Base-by-base conservation (phyloP, 2,329 filamentous ascomycete species). In the Cladosporium austrohemisphaericum region DNA sequence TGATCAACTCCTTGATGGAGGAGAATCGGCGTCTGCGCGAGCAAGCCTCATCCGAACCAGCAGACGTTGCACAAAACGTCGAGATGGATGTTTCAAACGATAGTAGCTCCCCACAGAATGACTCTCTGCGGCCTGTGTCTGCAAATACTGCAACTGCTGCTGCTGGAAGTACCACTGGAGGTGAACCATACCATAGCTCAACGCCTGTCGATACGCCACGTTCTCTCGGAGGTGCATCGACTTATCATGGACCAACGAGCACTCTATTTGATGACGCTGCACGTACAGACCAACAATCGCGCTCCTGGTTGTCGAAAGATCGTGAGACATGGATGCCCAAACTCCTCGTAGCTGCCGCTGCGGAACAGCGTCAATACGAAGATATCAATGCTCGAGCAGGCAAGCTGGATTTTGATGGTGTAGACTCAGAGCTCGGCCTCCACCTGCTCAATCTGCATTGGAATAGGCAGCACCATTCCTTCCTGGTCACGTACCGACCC, bases 331-430 rank as follows among this genome's bases (percentile, higher is more conserved):
- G 71, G 68, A 65, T 75, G 44, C 44, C 44, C 3, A 47, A 31
- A 31, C 22, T 47, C 2, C 33, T 47, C 5, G 68, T 77, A 41
- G 74, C 71, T 13, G 73, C 76, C 55, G 72, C 74, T 25, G 69
- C 71, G 1, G 67, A 69, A 44, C 72, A 76, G 55, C 64, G 75
- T 55, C 77, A 80, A 50, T 61, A 78, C 8, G 77, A 80, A 49
- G 65, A 68, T 0, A 62, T 78, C 48, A 73, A 79, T 52, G 67
- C 72, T 32, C 62, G 67, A 4, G 61, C 68, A 13, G 70, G 68
- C 1, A 71, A 71, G 46, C 67, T 79, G 3, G 76, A 81, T 56
- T 79, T 81, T 57, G 77, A 80, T 55, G 77, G 76, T 1, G 70
- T 80, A 1, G 71, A 76, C 25, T 71, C 76, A 0, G 72, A 78